phyloP scores from a whole-genome alignment of 257 asterid species.

The Salvia miltiorrhiza region DNA sequence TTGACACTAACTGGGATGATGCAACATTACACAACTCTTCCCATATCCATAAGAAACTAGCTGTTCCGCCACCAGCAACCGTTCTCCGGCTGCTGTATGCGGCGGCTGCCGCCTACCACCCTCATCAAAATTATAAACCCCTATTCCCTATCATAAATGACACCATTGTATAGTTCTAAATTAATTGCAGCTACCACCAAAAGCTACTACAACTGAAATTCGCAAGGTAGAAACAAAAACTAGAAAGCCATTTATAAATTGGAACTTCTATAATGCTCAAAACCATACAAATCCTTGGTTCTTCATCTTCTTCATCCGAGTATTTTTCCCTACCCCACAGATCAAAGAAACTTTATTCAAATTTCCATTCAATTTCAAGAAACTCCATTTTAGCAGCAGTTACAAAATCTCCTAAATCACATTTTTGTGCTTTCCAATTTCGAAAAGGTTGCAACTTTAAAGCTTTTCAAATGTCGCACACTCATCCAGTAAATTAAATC shows the following conservation, averaged over 20 bases:
- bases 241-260: background rate
- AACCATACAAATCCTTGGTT: conserved; percentile 73
- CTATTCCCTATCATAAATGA: no score
- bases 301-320: conserved; percentile 63
- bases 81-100: no score
- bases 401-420: conserved; percentile 20
- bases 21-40: no score
- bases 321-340: conserved; percentile 43
- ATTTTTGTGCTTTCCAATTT: conserved; percentile 23
- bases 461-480: conserved; percentile 51
- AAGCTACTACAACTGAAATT: conserved; percentile 7
- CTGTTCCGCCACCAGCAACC: no score
- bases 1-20: no score
- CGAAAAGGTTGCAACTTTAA: conserved; percentile 34
- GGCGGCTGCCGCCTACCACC: no score
- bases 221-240: background rate
- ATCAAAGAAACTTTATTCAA: conserved; percentile 50
- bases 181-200: background rate
- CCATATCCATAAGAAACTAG: no score
- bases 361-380: conserved; percentile 45
- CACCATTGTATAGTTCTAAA: no score
- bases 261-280: conserved; percentile 58
- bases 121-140: no score
- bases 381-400: conserved; percentile 35
- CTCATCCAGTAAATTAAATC: no score